Conservation (phyloP, 352 stramenopile species). For the Phytophthora tubulina region DNA sequence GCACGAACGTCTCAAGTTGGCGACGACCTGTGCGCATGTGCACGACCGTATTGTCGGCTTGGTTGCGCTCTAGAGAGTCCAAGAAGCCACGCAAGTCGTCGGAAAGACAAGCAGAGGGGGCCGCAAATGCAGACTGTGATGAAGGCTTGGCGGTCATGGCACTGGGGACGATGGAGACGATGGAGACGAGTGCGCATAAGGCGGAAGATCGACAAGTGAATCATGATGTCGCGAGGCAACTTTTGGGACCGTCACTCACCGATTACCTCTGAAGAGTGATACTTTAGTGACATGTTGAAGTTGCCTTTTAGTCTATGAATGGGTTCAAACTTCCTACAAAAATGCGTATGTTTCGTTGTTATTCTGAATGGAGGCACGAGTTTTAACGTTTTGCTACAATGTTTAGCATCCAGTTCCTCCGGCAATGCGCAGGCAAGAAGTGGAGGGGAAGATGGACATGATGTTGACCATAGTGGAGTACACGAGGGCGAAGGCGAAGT, state of each 20-base stretch:
- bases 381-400: background rate
- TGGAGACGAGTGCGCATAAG: background rate
- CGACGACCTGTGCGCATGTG: constrained; percentile 60
- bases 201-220: constrained; percentile 31
- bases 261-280: constrained; percentile 1
- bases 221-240: background rate
- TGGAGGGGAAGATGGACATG: constrained; percentile 44
- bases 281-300: constrained; percentile 27
- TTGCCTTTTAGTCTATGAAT: constrained; percentile 6
- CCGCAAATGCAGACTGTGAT: constrained; percentile 45
- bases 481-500: constrained; percentile 45
- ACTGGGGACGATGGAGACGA: constrained; percentile 6
- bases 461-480: constrained; percentile 48
- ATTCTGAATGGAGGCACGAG: background rate
- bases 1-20: constrained; percentile 69
- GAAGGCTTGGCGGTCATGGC: constrained; percentile 12
- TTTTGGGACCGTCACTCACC: constrained; percentile 22
- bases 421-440: constrained; percentile 40
- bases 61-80: constrained; percentile 39
- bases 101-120: constrained; percentile 50
- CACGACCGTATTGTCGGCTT: constrained; percentile 33
- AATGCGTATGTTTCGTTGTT: too few species aligned
- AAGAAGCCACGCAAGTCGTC: constrained; percentile 46
- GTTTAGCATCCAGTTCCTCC: constrained; percentile 45
- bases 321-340: background rate